Percentiles rank a stretch among this genome's conserved stretches.
Conservation (phyloP, 495 filamentous ascomycete species). For the Neurospora tetraspora region DNA sequence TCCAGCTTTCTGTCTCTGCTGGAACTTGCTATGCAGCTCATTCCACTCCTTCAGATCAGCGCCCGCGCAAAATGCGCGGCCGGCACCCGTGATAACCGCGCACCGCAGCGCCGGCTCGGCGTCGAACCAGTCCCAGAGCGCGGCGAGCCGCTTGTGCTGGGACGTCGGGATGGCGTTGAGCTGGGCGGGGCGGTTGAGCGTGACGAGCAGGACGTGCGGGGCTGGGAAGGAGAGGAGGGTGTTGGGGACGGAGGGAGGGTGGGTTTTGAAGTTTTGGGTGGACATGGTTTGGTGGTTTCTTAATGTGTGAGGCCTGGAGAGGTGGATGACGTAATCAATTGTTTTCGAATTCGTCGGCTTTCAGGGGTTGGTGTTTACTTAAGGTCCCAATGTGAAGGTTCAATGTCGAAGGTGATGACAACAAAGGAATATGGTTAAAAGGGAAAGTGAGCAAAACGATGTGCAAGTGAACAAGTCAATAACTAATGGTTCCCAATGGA, state of each 20-base stretch:
- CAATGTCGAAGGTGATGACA: neutral
- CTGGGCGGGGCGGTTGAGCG: constrained; percentile 47
- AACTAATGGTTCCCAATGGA: neutral
- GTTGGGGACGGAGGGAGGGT: constrained; percentile 27
- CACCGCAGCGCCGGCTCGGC: constrained; percentile 42
- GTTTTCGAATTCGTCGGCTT: too few relatives aligned
- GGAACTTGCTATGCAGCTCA: neutral
- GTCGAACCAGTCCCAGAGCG: constrained; percentile 51
- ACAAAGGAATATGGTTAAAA: neutral
- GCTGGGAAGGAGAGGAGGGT: constrained; percentile 44
- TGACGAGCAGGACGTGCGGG: constrained; percentile 48
- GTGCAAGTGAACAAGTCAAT: neutral
- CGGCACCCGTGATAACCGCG: constrained; percentile 46
- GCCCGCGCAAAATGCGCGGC: constrained; percentile 47
- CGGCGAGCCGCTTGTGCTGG: constrained; percentile 41
- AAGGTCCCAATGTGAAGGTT: neutral
- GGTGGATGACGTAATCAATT: neutral
- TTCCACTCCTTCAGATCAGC: constrained; percentile 47
- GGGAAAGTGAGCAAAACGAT: neutral
- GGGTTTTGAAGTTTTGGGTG: constrained; percentile 13
- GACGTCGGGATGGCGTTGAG: constrained; percentile 48
- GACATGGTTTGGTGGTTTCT: neutral
- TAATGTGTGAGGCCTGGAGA: neutral
- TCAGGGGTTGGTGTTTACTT: neutral
- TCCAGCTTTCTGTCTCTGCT: constrained; percentile 5